Percentiles rank a stretch among this genome's conserved stretches.
Conservation (phyloP, 2,329 filamentous ascomycete species). For the Mycocentrospora acerina region DNA sequence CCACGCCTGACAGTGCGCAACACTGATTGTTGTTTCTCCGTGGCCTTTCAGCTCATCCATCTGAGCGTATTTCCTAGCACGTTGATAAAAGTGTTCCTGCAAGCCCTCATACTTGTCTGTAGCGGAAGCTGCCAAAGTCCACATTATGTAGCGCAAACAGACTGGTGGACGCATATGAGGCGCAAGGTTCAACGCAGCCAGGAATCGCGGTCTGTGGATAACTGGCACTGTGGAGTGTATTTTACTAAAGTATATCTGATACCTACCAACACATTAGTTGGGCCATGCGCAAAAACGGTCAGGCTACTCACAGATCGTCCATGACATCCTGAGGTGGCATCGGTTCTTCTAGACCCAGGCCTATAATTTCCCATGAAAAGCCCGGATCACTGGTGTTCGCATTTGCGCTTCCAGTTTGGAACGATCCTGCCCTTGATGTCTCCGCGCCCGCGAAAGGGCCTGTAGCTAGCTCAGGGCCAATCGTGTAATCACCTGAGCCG, state of each 20-base stretch:
- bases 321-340: conserved; percentile 77
- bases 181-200: conserved; percentile 86
- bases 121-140: conserved; percentile 86
- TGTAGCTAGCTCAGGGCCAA: conserved; percentile 11
- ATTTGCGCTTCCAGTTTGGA: conserved; percentile 16
- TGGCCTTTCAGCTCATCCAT: conserved; percentile 88
- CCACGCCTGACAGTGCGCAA: conserved; percentile 86
- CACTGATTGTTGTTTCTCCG: conserved; percentile 82
- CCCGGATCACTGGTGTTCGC: conserved; percentile 22
- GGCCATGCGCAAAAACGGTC: not conserved
- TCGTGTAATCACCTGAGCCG: conserved; percentile 21
- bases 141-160: conserved; percentile 90
- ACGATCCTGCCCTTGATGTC: conserved; percentile 19
- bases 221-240: conserved; percentile 83
- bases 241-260: conserved; percentile 87
- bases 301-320: conserved; percentile 70
- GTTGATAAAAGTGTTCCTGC: conserved; percentile 85
- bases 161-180: conserved; percentile 83
- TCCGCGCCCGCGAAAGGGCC: conserved; percentile 12
- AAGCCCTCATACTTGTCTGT: conserved; percentile 78
- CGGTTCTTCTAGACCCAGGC: conserved; percentile 77
- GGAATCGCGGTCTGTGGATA: conserved; percentile 84
- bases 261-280: conserved; percentile 50
- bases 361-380: conserved; percentile 84
- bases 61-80: conserved; percentile 87